Conservation (phyloP, 305 asterid species). For the Fraxinus paxiana region DNA sequence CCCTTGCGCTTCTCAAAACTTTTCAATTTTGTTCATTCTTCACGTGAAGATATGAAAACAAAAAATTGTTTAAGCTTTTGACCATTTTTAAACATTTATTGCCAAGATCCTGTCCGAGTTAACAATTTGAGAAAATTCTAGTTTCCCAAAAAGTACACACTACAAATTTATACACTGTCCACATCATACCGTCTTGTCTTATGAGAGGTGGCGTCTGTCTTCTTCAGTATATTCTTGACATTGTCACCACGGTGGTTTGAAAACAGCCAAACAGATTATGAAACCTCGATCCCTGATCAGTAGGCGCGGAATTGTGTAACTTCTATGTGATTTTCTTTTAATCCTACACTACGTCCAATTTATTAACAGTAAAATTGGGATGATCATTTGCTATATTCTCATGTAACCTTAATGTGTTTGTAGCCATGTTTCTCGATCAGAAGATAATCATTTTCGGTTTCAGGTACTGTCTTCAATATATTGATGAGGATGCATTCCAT, state of each 20-base stretch:
- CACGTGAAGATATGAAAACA: neutral
- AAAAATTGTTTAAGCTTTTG: neutral
- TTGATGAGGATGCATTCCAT: neutral
- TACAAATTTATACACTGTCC: neutral
- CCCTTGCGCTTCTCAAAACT: neutral
- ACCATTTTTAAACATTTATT: neutral
- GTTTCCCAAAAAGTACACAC: neutral
- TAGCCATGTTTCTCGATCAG: neutral
- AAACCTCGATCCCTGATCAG: neutral
- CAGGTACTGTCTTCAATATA: slow-evolving; percentile 11
- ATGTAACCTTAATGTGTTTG: neutral
- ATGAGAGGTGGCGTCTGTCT: neutral
- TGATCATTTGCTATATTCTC: neutral
- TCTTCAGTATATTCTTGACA: neutral
- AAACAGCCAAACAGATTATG: neutral
- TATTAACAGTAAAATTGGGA: neutral
- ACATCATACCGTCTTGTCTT: neutral
- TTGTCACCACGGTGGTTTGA: neutral
- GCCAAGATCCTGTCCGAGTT: neutral
- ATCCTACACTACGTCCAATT: neutral
- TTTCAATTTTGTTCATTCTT: neutral
- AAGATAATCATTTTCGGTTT: neutral
- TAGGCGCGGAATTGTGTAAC: neutral
- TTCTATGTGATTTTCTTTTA: neutral
- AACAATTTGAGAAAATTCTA: neutral